These are phyloP conservation scores for Paecilomyces niveus DNA, from an alignment of 2,329 filamentous ascomycete genomes.

Conservation along the genomic window DNA sequence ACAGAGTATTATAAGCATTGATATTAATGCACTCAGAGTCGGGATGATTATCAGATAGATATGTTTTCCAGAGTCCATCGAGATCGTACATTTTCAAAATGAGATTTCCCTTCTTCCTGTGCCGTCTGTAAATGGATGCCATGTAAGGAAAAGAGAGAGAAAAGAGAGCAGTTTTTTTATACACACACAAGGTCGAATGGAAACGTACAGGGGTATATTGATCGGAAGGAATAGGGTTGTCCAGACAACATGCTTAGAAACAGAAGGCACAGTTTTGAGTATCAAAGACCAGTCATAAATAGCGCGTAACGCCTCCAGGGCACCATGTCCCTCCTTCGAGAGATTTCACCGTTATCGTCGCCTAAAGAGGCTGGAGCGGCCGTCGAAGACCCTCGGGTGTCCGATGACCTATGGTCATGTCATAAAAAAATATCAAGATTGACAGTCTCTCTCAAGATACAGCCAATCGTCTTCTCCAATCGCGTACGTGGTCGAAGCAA, in stretches of 20 bases:
- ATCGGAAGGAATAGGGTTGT: not conserved
- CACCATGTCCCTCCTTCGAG: not conserved
- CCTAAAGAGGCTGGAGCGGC: not conserved
- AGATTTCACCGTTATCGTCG: not conserved
- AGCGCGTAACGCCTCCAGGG: not conserved
- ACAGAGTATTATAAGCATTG: not conserved
- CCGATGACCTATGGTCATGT: not conserved
- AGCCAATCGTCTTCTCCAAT: constrained; percentile 35
- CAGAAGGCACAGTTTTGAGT: not conserved
- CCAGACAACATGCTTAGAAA: not conserved
- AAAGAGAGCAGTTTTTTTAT: not conserved
- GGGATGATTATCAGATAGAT: not conserved
- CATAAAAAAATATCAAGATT: too few relatives aligned
- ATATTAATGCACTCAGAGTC: not conserved
- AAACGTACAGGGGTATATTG: not conserved
- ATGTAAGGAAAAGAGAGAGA: not conserved
- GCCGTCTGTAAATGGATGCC: not conserved
- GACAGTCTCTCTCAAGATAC: not conserved
- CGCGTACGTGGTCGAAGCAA: constrained; percentile 75
- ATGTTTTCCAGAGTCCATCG: not conserved
- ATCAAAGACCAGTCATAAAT: not conserved
- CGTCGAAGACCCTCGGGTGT: not conserved
- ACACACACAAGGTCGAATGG: not conserved
- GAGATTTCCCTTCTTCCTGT: not conserved
- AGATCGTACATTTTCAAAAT: not conserved